Conservation (phyloP, 2,329 filamentous ascomycete genomes). For the Paracoccidioides lutzii region DNA sequence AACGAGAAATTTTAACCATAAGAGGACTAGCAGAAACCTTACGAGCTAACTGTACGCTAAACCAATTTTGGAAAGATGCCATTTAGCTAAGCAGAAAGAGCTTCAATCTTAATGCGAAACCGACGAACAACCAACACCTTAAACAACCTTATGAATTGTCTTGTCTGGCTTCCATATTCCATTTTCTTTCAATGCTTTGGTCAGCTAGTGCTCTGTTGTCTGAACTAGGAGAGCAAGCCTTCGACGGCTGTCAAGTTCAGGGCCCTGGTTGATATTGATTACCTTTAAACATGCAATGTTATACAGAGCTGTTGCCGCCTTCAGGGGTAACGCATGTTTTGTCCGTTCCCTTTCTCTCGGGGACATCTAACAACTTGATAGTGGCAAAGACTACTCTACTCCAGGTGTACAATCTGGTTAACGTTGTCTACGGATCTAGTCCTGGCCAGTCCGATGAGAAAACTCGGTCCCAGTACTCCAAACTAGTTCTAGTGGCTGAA, state of each 20-base stretch:
- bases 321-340: conserved; percentile 88
- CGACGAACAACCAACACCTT: background rate
- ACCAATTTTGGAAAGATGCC: background rate
- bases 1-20: background rate
- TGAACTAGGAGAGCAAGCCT: background rate
- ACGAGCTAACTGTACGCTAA: background rate
- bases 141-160: background rate
- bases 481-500: conserved; percentile 74
- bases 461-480: conserved; percentile 52
- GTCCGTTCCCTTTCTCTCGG: conserved; percentile 60
- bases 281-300: conserved; percentile 70
- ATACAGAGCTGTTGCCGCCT: conserved; percentile 86
- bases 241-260: background rate
- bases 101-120: background rate
- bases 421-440: conserved; percentile 39
- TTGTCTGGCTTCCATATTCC: background rate
- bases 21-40: background rate
- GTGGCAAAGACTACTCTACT: conserved; percentile 87
- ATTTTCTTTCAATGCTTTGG: background rate
- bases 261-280: background rate
- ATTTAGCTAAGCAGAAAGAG: background rate
- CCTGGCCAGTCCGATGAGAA: conserved; percentile 34
- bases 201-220: background rate
- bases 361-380: conserved; percentile 68
- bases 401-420: conserved; percentile 71